phyloP scores from a whole-genome alignment of 1,284 basidiomycete genomes.

The Dichomitus squalens region DNA sequence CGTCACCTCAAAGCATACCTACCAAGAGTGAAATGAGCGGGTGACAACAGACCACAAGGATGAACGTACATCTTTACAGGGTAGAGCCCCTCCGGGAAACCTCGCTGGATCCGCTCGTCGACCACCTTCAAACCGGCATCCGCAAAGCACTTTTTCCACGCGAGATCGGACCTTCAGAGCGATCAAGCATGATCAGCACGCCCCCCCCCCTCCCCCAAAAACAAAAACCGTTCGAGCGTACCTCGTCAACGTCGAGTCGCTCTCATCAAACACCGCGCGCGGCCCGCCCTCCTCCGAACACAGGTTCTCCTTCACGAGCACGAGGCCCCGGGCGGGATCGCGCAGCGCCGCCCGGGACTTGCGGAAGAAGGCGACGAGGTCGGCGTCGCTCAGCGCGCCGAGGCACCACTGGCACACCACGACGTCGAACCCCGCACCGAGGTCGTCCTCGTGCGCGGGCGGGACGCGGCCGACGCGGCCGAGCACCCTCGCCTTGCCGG shows the following conservation, averaged over 20 bases:
- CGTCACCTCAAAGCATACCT: conserved; percentile 64
- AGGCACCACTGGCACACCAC: conserved; percentile 97
- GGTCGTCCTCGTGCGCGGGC: conserved; percentile 22
- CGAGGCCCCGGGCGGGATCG: conserved; percentile 51
- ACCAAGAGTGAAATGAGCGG: not conserved
- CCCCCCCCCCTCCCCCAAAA: too few species aligned
- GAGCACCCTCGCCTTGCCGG: conserved; percentile 45
- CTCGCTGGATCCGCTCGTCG: conserved; percentile 73
- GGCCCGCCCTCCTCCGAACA: conserved; percentile 62
- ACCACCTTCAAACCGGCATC: conserved; percentile 70
- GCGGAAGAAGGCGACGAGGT: conserved; percentile 78
- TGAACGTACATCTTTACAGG: conserved; percentile 77
- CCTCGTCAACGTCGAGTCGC: conserved; percentile 91
- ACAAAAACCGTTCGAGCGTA: conserved; percentile 33
- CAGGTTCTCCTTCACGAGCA: conserved; percentile 93
- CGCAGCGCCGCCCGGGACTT: conserved; percentile 61
- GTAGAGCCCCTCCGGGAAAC: conserved; percentile 81
- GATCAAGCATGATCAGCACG: not conserved
- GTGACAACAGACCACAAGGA: not conserved
- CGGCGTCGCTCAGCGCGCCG: conserved; percentile 79
- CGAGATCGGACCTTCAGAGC: conserved; percentile 72
- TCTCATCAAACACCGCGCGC: conserved; percentile 74
- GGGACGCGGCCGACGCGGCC: conserved; percentile 62
- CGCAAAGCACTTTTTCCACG: conserved; percentile 78
- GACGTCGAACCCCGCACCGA: conserved; percentile 67